Percentiles rank a stretch among this genome's conserved stretches.
Evolutionary conservation across 768 basidiomycete species (phyloP).

Genomic region (Agrocybe pediades): DNA sequence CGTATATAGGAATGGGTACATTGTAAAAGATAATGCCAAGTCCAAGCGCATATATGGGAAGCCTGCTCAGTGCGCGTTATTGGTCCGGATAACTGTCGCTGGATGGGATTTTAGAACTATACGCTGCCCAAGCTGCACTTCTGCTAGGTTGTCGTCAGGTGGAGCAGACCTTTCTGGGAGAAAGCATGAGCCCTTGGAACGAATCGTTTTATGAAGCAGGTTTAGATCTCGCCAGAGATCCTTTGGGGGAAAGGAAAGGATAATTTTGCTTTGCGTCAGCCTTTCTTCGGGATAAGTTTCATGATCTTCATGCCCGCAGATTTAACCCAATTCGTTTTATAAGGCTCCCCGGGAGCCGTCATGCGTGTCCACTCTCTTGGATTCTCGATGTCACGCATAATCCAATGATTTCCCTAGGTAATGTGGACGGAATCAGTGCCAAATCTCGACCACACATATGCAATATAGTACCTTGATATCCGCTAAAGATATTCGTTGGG

Average conservation of each 20-base stretch:
- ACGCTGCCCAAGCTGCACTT: too few relatives aligned
- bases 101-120: too few relatives aligned
- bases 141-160: too few relatives aligned
- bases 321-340: conserved; percentile 25
- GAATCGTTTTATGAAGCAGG: too few relatives aligned
- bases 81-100: too few relatives aligned
- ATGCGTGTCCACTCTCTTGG: conserved; percentile 37
- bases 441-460: not conserved
- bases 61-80: too few relatives aligned
- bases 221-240: too few relatives aligned
- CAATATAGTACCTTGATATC: conserved; percentile 33
- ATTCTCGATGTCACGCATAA: conserved; percentile 34
- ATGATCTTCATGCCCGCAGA: conserved; percentile 29
- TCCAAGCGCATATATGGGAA: too few relatives aligned
- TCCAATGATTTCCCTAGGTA: conserved; percentile 37
- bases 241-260: not conserved
- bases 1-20: too few relatives aligned
- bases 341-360: conserved; percentile 26
- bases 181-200: too few relatives aligned
- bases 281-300: conserved; percentile 16
- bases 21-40: too few relatives aligned
- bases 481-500: conserved; percentile 28
- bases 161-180: too few relatives aligned
- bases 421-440: not conserved
- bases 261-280: not conserved